Evolutionary conservation across 306 rosid genomes (phyloP), one percentile per base, ranked within the genome.

Genomic region (Crotalaria pallida): DNA sequence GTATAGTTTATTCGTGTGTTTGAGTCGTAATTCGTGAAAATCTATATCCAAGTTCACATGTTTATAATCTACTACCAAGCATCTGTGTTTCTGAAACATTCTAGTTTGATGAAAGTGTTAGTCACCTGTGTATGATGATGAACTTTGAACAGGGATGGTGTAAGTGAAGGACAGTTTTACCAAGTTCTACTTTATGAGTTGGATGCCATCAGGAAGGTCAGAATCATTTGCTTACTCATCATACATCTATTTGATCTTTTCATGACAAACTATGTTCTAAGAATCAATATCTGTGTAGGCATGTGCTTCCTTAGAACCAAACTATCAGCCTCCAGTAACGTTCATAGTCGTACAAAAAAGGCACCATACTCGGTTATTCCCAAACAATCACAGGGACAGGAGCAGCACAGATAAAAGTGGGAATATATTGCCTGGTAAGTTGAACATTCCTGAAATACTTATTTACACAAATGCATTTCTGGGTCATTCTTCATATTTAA

Each of bases 261-360:
- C 6, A 22, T 4, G 56, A 19, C 43, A 1, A 63, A n/a, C 7
- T 10, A 11, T 38, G 21, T 65, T 77, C 71, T 83, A 59, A 79
- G 52, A 40, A 45, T 26, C 29, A 4, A 49, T 71, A 57, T 63
- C 21, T 59, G 3, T 58, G 15, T 69, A 92, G 98, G 98, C 98
- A 1, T 92, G 98, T 58, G 98, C 96, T 50, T 92, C 98, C 38
- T 67, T 92, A 68, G 98, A 92, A 71, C 98, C 96, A 10, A 92
- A 92, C 77, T 92, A 92, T 77, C 97, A 92, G 82, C 97, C 97
- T 0, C 97, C 96, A 3, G 97, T 92, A 40, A 92, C 97, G 40
- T 92, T 92, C 77, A 89, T n/a, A n/a, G n/a, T n/a, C n/a, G n/a
- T n/a, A n/a, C n/a, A n/a, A n/a, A n/a, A n/a, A n/a, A n/a, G n/a